Conservation (phyloP, 306 rosid species). For the Prunus campanulata region DNA sequence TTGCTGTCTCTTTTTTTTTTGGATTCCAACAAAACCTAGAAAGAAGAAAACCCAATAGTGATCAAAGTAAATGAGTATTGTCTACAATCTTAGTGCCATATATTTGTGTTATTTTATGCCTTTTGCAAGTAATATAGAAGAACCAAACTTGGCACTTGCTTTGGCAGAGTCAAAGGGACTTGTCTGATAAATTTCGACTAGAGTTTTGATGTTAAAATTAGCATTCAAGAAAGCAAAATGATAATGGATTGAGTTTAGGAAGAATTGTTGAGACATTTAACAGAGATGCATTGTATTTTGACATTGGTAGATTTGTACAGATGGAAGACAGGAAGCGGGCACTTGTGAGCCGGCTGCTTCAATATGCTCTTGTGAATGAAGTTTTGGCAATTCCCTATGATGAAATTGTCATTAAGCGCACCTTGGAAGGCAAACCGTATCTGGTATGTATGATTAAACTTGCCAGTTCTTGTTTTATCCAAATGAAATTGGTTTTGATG, state of each 20-base stretch:
- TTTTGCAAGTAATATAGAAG: not conserved
- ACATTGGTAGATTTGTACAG: slow-evolving; percentile 50
- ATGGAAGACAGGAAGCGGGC: slow-evolving; percentile 72
- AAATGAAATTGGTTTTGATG: not conserved
- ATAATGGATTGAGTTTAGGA: not conserved
- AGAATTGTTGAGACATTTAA: not conserved
- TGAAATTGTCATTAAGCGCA: slow-evolving; percentile 59
- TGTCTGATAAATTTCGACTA: not conserved
- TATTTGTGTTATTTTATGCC: not conserved
- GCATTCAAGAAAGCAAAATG: not conserved
- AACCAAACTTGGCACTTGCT: not conserved
- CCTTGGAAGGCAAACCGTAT: slow-evolving; percentile 78
- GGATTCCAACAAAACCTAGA: slow-evolving; percentile 5
- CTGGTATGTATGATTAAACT: slow-evolving; percentile 38
- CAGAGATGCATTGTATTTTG: slow-evolving; percentile 2
- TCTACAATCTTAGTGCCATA: not conserved
- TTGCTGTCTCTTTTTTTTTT: not conserved
- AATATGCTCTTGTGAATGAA: slow-evolving; percentile 59
- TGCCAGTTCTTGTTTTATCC: not conserved
- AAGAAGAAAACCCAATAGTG: not conserved
- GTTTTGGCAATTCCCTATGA: slow-evolving; percentile 46
- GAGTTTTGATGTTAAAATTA: too few relatives aligned
- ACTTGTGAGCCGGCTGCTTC: slow-evolving; percentile 80
- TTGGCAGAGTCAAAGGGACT: not conserved
- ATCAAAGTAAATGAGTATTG: not conserved